Evolutionary conservation across 2,329 filamentous ascomycete genomes (phyloP), one percentile per base, ranked within the genome.

Genomic region (Arachnomyces sp.): DNA sequence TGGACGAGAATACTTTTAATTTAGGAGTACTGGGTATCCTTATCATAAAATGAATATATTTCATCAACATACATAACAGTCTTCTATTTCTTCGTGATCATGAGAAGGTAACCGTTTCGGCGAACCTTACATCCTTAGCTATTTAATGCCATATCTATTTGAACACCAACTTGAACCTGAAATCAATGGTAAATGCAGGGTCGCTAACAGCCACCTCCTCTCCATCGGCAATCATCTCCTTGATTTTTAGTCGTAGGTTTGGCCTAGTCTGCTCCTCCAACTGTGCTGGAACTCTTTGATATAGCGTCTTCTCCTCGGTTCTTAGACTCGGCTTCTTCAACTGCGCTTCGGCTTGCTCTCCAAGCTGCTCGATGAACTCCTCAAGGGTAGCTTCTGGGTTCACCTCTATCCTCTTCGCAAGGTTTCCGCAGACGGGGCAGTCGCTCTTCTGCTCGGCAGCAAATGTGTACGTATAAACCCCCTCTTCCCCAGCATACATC

Each of bases 401-500:
- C 16, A 93, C 76, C 2, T 75, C 66, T 11, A 96, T 71, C 17
- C 82, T 81, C 38, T 86, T 82, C 3, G 92, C 80, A 43, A 86
- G 66, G 39, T 86, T 84, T 13, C 90, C 89, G 57, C 92, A 98
- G 5, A 96, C 92, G 2, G 92, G 88, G 49, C 92, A 98, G 63
- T 96, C 92, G 12, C 82, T 76, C 63, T 95, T 96, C 69, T 84
- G 86, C 65, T 95, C 83, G 55, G 94, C 88, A 55, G 88, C 82
- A 61, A 96, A 98, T 0, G 92, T 98, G 64, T 94, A 95, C 0
- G 92, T 98, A 68, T 98, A 98, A 49, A 98, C 83, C 49, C 84
- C 77, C 56, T 94, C 90, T 56, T 96, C 89, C 34, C 93, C 92
- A 9, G 87, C 94, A 63, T 98, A 98, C 85, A 95, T 94, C 89